Evolutionary conservation across 768 basidiomycete genomes (phyloP).

Genomic region (Xerocomellus intermedius): DNA sequence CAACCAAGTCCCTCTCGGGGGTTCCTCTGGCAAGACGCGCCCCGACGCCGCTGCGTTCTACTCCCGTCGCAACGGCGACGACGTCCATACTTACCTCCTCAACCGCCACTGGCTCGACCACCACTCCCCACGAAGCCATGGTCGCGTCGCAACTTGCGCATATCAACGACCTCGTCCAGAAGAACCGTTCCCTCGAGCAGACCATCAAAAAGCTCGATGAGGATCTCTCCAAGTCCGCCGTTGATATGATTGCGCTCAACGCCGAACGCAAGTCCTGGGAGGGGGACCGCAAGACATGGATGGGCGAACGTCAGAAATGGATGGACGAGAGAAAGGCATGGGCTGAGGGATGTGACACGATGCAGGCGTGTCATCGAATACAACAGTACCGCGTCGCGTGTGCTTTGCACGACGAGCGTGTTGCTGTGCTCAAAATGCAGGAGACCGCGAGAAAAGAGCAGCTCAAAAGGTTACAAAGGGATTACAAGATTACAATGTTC

Average conservation of each 20-base stretch:
- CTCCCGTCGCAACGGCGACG: constrained; percentile 18
- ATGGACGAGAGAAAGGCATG: constrained; percentile 54
- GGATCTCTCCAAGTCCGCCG: constrained; percentile 39
- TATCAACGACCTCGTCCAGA: constrained; percentile 71
- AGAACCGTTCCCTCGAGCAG: constrained; percentile 63
- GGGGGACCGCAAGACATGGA: constrained; percentile 27
- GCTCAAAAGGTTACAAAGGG: constrained; percentile 57
- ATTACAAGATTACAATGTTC: constrained; percentile 67
- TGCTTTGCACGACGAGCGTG: constrained; percentile 53
- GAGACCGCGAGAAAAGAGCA: constrained; percentile 56
- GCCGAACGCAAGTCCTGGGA: constrained; percentile 38
- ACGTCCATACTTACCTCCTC: constrained; percentile 27
- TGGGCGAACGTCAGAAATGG: constrained; percentile 38
- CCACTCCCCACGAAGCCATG: constrained; percentile 44
- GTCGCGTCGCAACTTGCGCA: constrained; percentile 63
- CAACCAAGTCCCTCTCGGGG: constrained; percentile 7
- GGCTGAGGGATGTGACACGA: constrained; percentile 59
- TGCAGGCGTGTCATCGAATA: constrained; percentile 63
- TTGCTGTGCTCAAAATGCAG: constrained; percentile 51
- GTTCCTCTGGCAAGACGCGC: constrained; percentile 15
- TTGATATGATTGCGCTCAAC: constrained; percentile 34
- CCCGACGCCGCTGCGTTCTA: constrained; percentile 22
- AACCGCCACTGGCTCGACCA: constrained; percentile 29
- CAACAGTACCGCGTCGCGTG: constrained; percentile 57
- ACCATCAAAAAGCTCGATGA: constrained; percentile 53